A percentile compares a stretch with the other conserved stretches of the same genome.
Conservation (phyloP, 148 eudicot genomes). For the Rhododendron vialii region DNA sequence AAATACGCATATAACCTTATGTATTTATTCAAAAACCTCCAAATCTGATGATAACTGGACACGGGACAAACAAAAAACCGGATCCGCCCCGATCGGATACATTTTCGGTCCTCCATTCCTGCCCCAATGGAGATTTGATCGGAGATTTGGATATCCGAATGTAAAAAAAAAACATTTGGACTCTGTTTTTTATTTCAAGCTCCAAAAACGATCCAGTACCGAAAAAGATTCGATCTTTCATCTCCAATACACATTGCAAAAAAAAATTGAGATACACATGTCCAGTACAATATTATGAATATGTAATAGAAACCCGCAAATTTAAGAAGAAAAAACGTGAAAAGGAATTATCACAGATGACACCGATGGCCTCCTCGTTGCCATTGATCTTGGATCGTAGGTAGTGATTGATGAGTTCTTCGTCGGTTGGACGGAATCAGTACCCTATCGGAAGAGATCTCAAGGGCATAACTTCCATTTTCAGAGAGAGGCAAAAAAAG, state of each 20-base stretch:
- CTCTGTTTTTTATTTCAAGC: background rate
- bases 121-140: no score
- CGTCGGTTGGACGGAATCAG: constrained; percentile 84
- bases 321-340: no score
- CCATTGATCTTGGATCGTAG: constrained; percentile 74
- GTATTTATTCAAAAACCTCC: no score
- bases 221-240: background rate
- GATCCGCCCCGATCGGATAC: no score
- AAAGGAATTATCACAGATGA: constrained; percentile 42
- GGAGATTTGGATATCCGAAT: no score
- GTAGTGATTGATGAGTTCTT: constrained; percentile 79
- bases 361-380: constrained; percentile 42
- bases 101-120: no score
- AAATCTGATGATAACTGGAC: no score
- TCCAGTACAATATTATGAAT: background rate
- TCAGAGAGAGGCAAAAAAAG: background rate
- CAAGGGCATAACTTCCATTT: constrained; percentile 32
- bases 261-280: background rate
- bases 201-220: background rate
- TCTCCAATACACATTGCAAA: background rate
- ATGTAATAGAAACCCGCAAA: background rate
- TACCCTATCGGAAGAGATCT: constrained; percentile 69
- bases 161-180: no score
- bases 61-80: no score
- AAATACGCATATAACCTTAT: no score